Base-by-base conservation (phyloP, 495 filamentous ascomycete genomes). In the Entonaema liquescens region DNA sequence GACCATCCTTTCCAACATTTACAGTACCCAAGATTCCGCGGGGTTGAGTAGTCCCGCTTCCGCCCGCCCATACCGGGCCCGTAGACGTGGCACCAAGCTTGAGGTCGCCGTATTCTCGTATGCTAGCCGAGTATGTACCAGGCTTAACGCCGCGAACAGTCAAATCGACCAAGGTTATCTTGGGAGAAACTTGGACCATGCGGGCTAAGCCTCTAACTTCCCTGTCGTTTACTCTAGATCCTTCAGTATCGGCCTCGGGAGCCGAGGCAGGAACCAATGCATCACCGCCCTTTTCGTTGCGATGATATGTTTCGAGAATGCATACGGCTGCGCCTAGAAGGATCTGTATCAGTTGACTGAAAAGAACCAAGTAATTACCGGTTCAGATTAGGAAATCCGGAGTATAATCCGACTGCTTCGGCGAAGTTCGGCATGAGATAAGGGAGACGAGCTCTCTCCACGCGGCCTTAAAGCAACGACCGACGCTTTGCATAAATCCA, bases 41-140 rank as follows among this genome's bases (percentile, higher is more conserved):
- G 11, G 85, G 83, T 66, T 84, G 59, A 52, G 74, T 63, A 19
- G 71, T 74, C 62, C 70, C 70, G 38, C 71, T 70, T 17, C 67
- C 67, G 60, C 74, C 78, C 5, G 85, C 84, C 94, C 94, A 98
- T 25, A 99, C 85, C 5, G 89, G 89, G 3, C 95, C 93, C 4
- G 93, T 91, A 26, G 93, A 95, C 19, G 82, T 84, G 8, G 90
- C 91, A 1, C 95, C 95, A 40, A 86, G 82, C 9, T 93, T 93
- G 57, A 98, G 95, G 80, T 99, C 92, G 17, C 95, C 95, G n/a
- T 88, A 90, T 74, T 92, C 88, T 56, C 95, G 86, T 66, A 99
- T 88, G 17, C 91, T 94, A 15, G 93, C 93, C 65, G 83, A 84
- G 81, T 99, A 99, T 21, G 78, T 89, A 0, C 95, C 95, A 52